Base-by-base conservation (phyloP, 768 basidiomycete species). In the Aureoboletus auriporus region DNA sequence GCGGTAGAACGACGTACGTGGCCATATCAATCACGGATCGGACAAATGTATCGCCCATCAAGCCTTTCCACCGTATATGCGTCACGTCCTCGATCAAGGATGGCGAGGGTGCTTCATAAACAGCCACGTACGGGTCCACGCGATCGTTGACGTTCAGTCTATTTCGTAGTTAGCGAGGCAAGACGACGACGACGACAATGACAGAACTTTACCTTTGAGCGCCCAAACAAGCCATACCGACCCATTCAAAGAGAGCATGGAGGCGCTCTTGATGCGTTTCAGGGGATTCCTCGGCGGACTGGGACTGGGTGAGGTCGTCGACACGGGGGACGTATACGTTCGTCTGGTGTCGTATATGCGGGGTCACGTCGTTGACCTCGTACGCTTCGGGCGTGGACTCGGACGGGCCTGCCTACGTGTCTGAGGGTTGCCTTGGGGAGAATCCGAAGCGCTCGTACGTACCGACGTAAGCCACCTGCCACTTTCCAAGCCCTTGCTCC, bases 51-150 rank as follows among this genome's bases (percentile, higher is more conserved):
- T 75, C 71, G 12, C 71, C 57, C 26, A 89, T 62, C 29, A 86
- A 64, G 1, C 87, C 86, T 20, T 56, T 62, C 86, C 86, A 89
- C 34, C 73, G 69, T 4, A 88, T 51, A 49, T 79, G 80, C 8
- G 72, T 75, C 27, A 83, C 58, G 27, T 70, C 68, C 4, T 75
- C 81, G 14, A 79, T 55, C 20, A 54, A 53, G 5, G 69, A 72
- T 0, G 76, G 72, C 3, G 64, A 47, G 0, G 84, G 84, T 2
- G 74, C 65, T 17, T 78, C 75, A 60, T 88, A 89, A 9, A 86
- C 69, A 1, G 84, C 80, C 9, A 88, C 73, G 51, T 79, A 89
- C 9, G 86, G 80, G 53, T 87, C 82, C 26, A 80, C 78, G 39
- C 79, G 75, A 55, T 88, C 86, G 55, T 80, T 80, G 5, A 71